These are phyloP conservation scores for Coprinopsis marcescibilis DNA, from an alignment of 768 basidiomycete species.

Conservation along the genomic window DNA sequence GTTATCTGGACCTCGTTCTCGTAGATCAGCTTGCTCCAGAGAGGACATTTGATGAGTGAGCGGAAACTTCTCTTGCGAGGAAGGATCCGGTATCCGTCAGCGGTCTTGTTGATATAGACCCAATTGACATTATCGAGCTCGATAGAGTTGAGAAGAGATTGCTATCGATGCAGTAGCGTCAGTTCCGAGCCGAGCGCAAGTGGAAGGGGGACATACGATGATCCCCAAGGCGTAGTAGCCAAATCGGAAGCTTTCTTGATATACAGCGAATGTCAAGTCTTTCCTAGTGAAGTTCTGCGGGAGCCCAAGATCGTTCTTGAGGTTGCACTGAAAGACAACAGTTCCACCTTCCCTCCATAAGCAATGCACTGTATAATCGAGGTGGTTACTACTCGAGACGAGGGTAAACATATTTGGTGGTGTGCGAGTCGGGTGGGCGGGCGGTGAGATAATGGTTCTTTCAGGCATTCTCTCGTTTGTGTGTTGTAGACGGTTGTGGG, in stretches of 20 bases:
- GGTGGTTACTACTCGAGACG: background rate
- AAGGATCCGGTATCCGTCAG: conserved; percentile 26
- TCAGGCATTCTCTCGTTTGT: background rate
- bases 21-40: conserved; percentile 31
- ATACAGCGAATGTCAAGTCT: background rate
- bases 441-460: background rate
- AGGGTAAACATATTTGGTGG: conserved; percentile 6
- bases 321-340: conserved; percentile 5
- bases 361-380: conserved; percentile 6
- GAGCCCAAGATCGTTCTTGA: background rate
- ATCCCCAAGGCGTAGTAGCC: conserved; percentile 13
- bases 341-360: background rate
- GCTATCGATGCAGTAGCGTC: conserved; percentile 12
- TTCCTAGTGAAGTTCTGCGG: background rate
- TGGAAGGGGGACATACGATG: conserved; percentile 15
- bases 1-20: conserved; percentile 32
- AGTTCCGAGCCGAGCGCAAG: background rate
- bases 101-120: conserved; percentile 25
- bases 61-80: conserved; percentile 21
- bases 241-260: background rate
- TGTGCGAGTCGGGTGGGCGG: background rate
- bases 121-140: conserved; percentile 32
- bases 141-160: conserved; percentile 23
- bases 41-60: conserved; percentile 22
- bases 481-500: background rate